Evolutionary conservation across 2,329 filamentous ascomycete species (phyloP).

Genomic region (Xylariaceae sp.): DNA sequence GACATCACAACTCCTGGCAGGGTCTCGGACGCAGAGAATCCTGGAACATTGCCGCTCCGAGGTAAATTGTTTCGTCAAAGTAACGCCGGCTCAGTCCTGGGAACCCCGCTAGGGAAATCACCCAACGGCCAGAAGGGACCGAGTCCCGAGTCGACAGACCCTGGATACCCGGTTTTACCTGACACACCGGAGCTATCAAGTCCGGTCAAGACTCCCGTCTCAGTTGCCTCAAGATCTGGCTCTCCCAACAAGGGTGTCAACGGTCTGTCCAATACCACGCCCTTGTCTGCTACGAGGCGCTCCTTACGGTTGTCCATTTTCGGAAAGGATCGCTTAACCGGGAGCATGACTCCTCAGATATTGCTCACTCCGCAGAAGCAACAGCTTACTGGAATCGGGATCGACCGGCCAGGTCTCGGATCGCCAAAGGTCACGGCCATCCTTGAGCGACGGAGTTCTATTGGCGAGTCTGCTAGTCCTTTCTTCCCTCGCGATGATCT

Average conservation of each 20-base stretch:
- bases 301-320: slow-evolving; percentile 34
- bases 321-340: slow-evolving; percentile 38
- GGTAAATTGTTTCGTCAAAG: slow-evolving; percentile 47
- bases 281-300: slow-evolving; percentile 21
- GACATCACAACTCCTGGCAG: slow-evolving; percentile 30
- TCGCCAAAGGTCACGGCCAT: slow-evolving; percentile 69
- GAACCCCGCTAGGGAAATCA: slow-evolving; percentile 33
- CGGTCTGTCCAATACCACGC: slow-evolving; percentile 15
- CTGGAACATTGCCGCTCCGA: slow-evolving; percentile 49
- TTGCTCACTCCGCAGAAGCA: slow-evolving; percentile 57
- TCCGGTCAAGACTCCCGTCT: slow-evolving; percentile 44
- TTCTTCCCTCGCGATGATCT: slow-evolving; percentile 53
- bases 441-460: slow-evolving; percentile 64
- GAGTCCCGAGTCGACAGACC: slow-evolving; percentile 17
- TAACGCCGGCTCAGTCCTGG: slow-evolving; percentile 36
- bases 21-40: slow-evolving; percentile 46
- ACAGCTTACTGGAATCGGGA: slow-evolving; percentile 61
- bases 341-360: slow-evolving; percentile 56
- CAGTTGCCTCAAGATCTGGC: slow-evolving; percentile 40
- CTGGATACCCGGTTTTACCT: slow-evolving; percentile 38
- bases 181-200: slow-evolving; percentile 39
- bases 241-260: slow-evolving; percentile 43
- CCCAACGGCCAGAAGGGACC: slow-evolving; percentile 24
- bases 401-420: slow-evolving; percentile 65
- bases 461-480: slow-evolving; percentile 58